phyloP scores from a whole-genome alignment of 805 yeast genomes.

The Spathaspora hagerdaliae region DNA sequence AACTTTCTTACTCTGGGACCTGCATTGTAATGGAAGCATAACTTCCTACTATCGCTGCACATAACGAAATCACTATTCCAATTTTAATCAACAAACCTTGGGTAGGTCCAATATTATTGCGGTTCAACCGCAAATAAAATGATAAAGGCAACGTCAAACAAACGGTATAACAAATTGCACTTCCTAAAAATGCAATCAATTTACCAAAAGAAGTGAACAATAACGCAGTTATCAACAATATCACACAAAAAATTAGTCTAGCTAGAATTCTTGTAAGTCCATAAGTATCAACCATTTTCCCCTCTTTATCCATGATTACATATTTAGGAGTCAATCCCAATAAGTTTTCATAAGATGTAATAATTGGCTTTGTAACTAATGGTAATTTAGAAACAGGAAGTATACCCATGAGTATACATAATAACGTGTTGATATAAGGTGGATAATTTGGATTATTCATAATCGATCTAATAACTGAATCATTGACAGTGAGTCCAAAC shows the following conservation, averaged over 20 bases:
- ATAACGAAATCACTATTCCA: slow-evolving; percentile 17
- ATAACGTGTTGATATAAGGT: slow-evolving; percentile 36
- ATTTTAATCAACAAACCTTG: slow-evolving; percentile 10
- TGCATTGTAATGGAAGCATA: slow-evolving; percentile 18
- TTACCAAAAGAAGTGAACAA: slow-evolving; percentile 36
- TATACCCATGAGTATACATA: slow-evolving; percentile 32
- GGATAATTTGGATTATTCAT: slow-evolving; percentile 69
- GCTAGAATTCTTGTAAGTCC: slow-evolving; percentile 1
- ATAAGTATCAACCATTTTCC: slow-evolving; percentile 1
- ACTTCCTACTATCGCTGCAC: slow-evolving; percentile 24
- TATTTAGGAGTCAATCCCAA: slow-evolving; percentile 12
- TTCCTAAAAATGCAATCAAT: slow-evolving; percentile 38
- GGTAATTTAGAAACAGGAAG: slow-evolving; percentile 41
- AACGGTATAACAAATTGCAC: slow-evolving; percentile 38
- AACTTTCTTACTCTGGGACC: neutral
- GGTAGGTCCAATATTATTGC: slow-evolving; percentile 13
- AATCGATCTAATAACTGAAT: slow-evolving; percentile 75
- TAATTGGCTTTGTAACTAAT: slow-evolving; percentile 33
- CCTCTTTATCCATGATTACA: slow-evolving; percentile 1
- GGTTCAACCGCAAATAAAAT: slow-evolving; percentile 26
- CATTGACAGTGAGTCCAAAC: slow-evolving; percentile 69
- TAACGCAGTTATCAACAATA: slow-evolving; percentile 22
- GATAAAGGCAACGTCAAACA: slow-evolving; percentile 38
- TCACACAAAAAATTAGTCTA: slow-evolving; percentile 20
- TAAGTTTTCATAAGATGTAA: slow-evolving; percentile 32